phyloP scores from a whole-genome alignment of 139 green algal species.

The Prasinococcaceae sp. region DNA sequence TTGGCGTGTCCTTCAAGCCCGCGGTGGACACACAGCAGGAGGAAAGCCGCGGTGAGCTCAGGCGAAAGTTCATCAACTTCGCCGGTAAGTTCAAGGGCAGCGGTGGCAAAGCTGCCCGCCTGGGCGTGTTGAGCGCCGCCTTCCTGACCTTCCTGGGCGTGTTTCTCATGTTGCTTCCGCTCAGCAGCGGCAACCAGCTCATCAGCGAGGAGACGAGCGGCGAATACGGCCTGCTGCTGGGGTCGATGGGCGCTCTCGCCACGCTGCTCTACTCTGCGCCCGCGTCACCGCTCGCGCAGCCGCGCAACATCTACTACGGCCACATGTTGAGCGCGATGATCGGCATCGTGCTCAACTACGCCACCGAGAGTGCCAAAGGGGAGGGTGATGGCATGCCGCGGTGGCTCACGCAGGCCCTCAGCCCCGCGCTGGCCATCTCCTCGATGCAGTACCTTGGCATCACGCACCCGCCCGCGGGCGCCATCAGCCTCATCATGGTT shows the following conservation, averaged over 20 bases:
- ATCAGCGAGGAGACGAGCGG: not conserved
- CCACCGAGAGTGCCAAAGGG: not conserved
- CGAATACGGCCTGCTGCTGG: not conserved
- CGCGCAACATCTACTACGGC: not conserved
- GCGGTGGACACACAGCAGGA: not conserved
- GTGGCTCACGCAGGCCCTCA: not conserved
- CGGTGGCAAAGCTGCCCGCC: not conserved
- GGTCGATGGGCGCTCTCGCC: not conserved
- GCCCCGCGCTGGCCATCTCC: not conserved
- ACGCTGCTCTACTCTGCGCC: not conserved
- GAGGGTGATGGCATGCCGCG: not conserved
- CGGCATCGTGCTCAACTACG: not conserved
- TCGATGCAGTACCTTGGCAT: not conserved
- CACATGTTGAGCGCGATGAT: not conserved
- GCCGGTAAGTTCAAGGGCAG: not conserved
- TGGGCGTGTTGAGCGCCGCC: not conserved
- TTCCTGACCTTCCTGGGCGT: not conserved
- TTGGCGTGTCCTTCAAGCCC: not conserved
- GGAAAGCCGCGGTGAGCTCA: no score
- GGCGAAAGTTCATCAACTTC: not conserved
- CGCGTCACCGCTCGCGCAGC: not conserved
- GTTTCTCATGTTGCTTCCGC: not conserved
- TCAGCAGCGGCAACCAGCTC: not conserved
- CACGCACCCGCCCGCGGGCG: not conserved
- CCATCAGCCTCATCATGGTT: not conserved